These are phyloP conservation scores for Neopestalotiopsis clavispora DNA, from an alignment of 2,329 filamentous ascomycete genomes.

Conservation along the genomic window DNA sequence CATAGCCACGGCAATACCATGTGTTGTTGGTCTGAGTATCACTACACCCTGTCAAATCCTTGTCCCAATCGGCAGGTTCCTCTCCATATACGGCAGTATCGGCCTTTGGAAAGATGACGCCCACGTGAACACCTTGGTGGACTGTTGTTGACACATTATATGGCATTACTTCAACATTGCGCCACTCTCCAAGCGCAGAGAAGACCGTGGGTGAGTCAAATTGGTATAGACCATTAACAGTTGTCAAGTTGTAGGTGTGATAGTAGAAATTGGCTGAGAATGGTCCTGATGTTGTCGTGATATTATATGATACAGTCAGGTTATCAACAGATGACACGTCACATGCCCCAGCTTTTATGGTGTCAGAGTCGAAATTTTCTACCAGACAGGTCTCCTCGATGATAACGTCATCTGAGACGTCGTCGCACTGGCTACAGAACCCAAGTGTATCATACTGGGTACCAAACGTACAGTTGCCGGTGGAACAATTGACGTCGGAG, in stretches of 20 bases:
- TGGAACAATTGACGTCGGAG: too few species aligned
- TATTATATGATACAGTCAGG: not conserved
- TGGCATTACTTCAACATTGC: not conserved
- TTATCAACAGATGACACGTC: not conserved
- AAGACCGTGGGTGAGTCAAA: not conserved
- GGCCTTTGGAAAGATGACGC: not conserved
- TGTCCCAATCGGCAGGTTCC: too few species aligned
- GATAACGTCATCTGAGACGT: not conserved
- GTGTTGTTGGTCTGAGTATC: not conserved
- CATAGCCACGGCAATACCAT: too few species aligned
- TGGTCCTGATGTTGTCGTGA: not conserved
- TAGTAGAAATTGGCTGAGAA: not conserved
- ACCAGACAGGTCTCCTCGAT: not conserved
- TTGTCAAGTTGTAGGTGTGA: not conserved
- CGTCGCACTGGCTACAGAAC: too few species aligned
- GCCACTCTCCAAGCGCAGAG: not conserved
- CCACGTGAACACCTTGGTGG: not conserved
- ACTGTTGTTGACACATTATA: not conserved
- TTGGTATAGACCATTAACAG: not conserved
- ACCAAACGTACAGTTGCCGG: too few species aligned
- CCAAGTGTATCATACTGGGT: too few species aligned
- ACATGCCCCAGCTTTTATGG: not conserved
- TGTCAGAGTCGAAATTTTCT: not conserved
- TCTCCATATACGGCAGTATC: not conserved
- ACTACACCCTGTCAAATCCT: not conserved